Percentiles rank a stretch among this genome's conserved stretches.
Conservation (phyloP, 257 asterid genomes). For the Phtheirospermum japonicum region DNA sequence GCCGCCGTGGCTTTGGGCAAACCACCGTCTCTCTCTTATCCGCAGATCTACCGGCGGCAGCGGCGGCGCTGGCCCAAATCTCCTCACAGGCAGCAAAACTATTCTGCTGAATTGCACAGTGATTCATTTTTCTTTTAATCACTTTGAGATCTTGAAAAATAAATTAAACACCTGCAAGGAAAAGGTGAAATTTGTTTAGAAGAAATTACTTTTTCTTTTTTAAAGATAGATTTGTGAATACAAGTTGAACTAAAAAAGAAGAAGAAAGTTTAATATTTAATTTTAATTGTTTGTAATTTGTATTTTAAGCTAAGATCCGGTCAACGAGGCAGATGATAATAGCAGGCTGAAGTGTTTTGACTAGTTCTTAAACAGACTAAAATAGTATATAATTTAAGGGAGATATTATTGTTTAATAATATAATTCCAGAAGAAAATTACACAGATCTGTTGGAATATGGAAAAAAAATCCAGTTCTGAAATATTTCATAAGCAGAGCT, state of each 20-base stretch:
- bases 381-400: not conserved
- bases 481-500: too few species aligned
- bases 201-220: too few species aligned
- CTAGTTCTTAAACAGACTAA: slow-evolving; percentile 39
- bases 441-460: slow-evolving; percentile 40
- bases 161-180: slow-evolving; percentile 29
- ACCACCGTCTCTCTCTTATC: slow-evolving; percentile 61
- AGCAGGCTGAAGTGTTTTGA: slow-evolving; percentile 15
- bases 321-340: slow-evolving; percentile 19
- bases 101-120: slow-evolving; percentile 54
- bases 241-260: not conserved
- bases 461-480: too few species aligned
- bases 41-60: slow-evolving; percentile 36
- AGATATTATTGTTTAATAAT: not conserved
- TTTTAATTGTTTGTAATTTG: not conserved
- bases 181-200: too few species aligned
- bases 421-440: slow-evolving; percentile 9
- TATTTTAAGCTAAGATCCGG: slow-evolving; percentile 39
- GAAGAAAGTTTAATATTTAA: not conserved
- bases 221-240: not conserved
- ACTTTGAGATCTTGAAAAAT: too few species aligned
- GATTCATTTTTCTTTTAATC: slow-evolving; percentile 58
- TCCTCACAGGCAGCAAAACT: slow-evolving; percentile 58
- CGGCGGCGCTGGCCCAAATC: slow-evolving; percentile 47
- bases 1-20: slow-evolving; percentile 89